Base-by-base conservation (phyloP, 805 yeast species). In the Cyberlindnera mycetangii region DNA sequence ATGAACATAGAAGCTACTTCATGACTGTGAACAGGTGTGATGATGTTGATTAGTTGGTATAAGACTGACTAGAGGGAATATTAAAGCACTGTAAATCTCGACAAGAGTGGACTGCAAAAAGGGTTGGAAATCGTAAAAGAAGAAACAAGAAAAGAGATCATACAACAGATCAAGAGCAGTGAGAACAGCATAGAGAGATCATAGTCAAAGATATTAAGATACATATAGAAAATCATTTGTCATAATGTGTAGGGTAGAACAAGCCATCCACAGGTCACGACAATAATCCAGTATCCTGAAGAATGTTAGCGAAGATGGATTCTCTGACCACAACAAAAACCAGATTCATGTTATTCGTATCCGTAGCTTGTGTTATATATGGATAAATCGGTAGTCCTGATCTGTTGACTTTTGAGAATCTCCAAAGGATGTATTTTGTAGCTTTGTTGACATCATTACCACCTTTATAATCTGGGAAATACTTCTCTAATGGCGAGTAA, bases 321-420 rank as follows among this genome's bases (percentile, higher is more conserved):
- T 86, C 93, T 56, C 81, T 82, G 31, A 86, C 87, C 7, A 92
- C 90, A 11, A 89, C 89, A 67, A 86, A 83, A 6, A 89, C 96
- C 56, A 89, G 68, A 58, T 85, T 81, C 50, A 90, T 89, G 64
- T 89, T 89, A 22, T 88, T 81, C 7, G 97, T 89, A 62, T 89
- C 96, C 0, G 96, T 89, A 0, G 97, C 97, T 65, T 89, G 96
- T 4, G 97, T 89, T 19, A 89, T 85, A 64, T 89, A 95, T 11
- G 97, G 96, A 57, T 85, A 86, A 27, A 90, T 78, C 48, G 83
- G 85, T 50, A 89, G 70, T 17, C 89, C 88, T 1, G 93, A 81
- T 52, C 95, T 74, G 61, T 89, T 90, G 38, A 87, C 79, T 62
- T 85, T 89, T 32, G 87, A 82, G 61, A 89, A 89, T 59, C 95